Conservation (phyloP, 352 stramenopile genomes). For the Aphanomyces euteiches region DNA sequence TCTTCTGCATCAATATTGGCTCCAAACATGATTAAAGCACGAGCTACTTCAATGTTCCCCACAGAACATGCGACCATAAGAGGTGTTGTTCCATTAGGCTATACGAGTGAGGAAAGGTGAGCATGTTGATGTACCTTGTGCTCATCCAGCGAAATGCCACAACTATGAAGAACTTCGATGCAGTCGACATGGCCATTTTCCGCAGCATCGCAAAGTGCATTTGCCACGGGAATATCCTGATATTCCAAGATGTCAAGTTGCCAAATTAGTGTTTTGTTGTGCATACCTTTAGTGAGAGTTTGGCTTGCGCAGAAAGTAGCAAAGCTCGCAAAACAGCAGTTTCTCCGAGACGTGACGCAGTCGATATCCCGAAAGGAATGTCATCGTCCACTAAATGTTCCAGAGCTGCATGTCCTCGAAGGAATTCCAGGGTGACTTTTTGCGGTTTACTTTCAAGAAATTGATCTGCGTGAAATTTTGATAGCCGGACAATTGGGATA, state of each 20-base stretch:
- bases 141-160: slow-evolving; percentile 76
- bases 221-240: slow-evolving; percentile 68
- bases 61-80: slow-evolving; percentile 84
- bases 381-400: slow-evolving; percentile 64
- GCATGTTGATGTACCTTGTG: slow-evolving; percentile 53
- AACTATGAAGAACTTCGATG: slow-evolving; percentile 71
- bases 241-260: not conserved
- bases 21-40: slow-evolving; percentile 79
- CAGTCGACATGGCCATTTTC: slow-evolving; percentile 81
- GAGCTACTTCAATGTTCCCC: slow-evolving; percentile 78
- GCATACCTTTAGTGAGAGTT: not conserved
- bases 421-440: slow-evolving; percentile 61
- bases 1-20: slow-evolving; percentile 81
- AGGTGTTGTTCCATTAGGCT: slow-evolving; percentile 74
- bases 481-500: slow-evolving; percentile 75
- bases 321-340: slow-evolving; percentile 70
- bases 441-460: slow-evolving; percentile 51
- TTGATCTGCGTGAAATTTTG: slow-evolving; percentile 73
- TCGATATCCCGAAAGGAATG: slow-evolving; percentile 66
- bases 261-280: not conserved
- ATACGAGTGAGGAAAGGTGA: not conserved
- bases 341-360: slow-evolving; percentile 65
- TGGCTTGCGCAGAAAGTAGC: slow-evolving; percentile 4
- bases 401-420: slow-evolving; percentile 67
- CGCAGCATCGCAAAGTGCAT: slow-evolving; percentile 73